Evolutionary conservation across 371 early-diverging fungal species (phyloP), one percentile per base, ranked within the genome.

Genomic region (Smittium mucronatum): DNA sequence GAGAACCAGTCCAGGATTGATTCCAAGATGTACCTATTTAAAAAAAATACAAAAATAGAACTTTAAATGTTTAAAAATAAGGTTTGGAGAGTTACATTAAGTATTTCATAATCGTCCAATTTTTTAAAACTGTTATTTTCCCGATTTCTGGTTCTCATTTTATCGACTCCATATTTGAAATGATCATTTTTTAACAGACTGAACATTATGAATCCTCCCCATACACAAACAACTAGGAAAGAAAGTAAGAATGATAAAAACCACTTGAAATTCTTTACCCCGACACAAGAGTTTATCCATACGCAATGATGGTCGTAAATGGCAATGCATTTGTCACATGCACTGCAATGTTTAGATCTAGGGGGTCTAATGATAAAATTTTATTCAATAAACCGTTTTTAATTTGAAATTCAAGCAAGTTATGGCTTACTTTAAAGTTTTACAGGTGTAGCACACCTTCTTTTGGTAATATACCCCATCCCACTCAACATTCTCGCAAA

Each of bases 361-460:
- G 67, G 17, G 17, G 67, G 67, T 36, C 67, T 67, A 47, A 64
- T 30, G 32, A 81, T 21, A 47, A 47, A 21, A 47, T 11, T 47
- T 47, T 11, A 47, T 25, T 65, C n/a, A 31, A 66, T 66, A 31
- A 26, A 47, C 25, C 8, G 47, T 66, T 68, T n/a, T 68, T 16
- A 68, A 68, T 68, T 57, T 31, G 34, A 68, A 59, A 15, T n/a
- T n/a, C 8, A 15, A 59, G 8, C 26, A 59, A 21, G 5, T 28
- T 2, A 59, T 15, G 2, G 26, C 67, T 67, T 67, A 67, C 67
- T 36, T 67, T 67, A 67, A 21, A 2, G 29, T 16, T 25, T 67
- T 67, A 28, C 67, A 67, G n/a, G 36, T 67, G 35, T 34, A 47
- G 36, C 67, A 67, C 8, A 36, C 28, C 16, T 67, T 67, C 29